Evolutionary conservation across 2,329 filamentous ascomycete genomes (phyloP).

Genomic region (Aotearoamyces nothofagi): DNA sequence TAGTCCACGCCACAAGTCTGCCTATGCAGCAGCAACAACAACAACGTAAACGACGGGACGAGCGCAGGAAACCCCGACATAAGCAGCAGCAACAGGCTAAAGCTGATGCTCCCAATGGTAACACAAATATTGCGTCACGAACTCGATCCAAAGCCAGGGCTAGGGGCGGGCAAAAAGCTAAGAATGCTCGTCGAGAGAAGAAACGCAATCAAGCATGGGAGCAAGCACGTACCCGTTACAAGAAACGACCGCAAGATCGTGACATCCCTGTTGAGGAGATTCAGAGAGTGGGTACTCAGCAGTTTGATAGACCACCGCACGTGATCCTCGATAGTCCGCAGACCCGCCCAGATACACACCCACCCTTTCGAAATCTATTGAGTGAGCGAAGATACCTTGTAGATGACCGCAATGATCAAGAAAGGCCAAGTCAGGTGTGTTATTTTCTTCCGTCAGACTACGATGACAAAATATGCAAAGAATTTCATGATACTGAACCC

Average conservation of each 20-base stretch:
- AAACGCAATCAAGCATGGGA: slow-evolving; percentile 20
- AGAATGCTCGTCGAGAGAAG: slow-evolving; percentile 15
- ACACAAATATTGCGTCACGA: slow-evolving; percentile 4
- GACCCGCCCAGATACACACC: neutral
- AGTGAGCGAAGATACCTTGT: neutral
- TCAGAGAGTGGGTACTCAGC: neutral
- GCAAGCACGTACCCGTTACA: slow-evolving; percentile 15
- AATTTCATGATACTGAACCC: neutral
- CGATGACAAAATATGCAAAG: too few species aligned
- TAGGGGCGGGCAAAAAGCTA: slow-evolving; percentile 6
- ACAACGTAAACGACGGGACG: neutral
- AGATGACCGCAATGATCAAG: neutral
- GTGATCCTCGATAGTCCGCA: neutral
- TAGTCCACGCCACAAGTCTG: neutral
- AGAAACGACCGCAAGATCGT: slow-evolving; percentile 2
- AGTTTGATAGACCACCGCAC: neutral
- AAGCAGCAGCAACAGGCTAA: neutral
- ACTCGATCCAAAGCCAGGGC: slow-evolving; percentile 8
- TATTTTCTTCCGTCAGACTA: neutral
- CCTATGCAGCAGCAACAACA: neutral
- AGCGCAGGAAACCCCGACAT: neutral
- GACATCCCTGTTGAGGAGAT: neutral
- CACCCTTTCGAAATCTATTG: neutral
- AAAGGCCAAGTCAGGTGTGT: neutral
- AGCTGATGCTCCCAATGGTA: slow-evolving; percentile 2